A percentile compares a stretch with the other conserved stretches of the same genome.
Conservation (phyloP, 139 green algal species). For the Bryopsis sp. region DNA sequence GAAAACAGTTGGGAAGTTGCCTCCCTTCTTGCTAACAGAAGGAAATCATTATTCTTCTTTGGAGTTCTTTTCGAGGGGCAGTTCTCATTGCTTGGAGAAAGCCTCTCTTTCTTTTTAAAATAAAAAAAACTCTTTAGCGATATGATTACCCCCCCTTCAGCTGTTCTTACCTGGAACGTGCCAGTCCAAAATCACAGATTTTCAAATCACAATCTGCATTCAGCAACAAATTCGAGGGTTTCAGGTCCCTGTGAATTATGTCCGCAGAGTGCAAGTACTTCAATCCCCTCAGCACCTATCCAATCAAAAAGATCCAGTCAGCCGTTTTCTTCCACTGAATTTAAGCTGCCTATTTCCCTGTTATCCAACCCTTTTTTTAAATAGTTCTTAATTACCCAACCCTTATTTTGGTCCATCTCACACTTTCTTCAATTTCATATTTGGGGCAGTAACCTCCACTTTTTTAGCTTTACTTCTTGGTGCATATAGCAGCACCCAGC, state of each 20-base stretch:
- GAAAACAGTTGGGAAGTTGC: too few species aligned
- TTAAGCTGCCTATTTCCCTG: not conserved
- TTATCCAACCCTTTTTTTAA: constrained; percentile 9
- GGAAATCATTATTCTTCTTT: not conserved
- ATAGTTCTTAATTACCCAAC: not conserved
- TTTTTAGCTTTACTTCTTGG: not conserved
- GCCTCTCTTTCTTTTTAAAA: too few species aligned
- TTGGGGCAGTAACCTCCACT: too few species aligned
- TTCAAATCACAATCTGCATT: constrained; percentile 97
- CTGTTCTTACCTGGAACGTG: constrained; percentile 62
- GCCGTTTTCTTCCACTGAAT: not conserved
- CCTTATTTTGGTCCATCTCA: too few species aligned
- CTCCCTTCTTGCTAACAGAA: too few species aligned
- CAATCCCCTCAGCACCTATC: constrained; percentile 73
- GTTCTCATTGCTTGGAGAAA: too few species aligned
- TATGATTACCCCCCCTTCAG: too few species aligned
- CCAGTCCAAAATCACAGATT: constrained; percentile 97
- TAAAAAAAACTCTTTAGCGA: too few species aligned
- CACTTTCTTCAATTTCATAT: too few species aligned
- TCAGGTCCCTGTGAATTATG: constrained; percentile 94
- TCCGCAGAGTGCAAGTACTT: constrained; percentile 88
- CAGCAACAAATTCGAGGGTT: constrained; percentile 94
- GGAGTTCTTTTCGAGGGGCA: not conserved
- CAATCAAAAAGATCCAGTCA: not conserved
- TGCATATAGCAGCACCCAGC: not conserved